Base-by-base conservation (phyloP, 352 stramenopile species). In the Pythium plurisporium region DNA sequence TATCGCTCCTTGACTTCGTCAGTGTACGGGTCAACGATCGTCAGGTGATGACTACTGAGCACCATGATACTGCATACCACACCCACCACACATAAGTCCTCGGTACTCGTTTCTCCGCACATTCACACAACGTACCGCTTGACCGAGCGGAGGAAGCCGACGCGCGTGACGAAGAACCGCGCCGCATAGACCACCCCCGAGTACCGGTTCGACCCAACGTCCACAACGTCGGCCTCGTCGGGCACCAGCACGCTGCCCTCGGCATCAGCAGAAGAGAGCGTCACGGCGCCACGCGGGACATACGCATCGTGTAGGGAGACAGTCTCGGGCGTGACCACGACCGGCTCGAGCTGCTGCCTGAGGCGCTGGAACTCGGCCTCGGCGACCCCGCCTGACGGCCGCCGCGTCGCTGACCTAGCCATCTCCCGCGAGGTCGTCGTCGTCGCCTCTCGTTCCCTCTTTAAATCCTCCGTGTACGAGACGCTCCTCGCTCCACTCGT, bases 1-100 rank as follows among this genome's bases (percentile, higher is more conserved):
- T 91, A 93, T 27, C 82, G 82, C 60, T 95, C 86, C 45, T 91
- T 93, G 25, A 92, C 82, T 57, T 93, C 81, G 26, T 94, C 86
- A 4, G 79, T 87, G 60, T 91, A 90, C 36, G 86, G 86, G 45
- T 95, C 86, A 31, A 93, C 71, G 34, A 93, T 84, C 9, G 81
- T 93, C 59, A 95, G 55, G 57, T 95, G 82, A 47, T 76, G 78
- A 45, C 71, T 87, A 37, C 81, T 92, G 34, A 95, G 63, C 45
- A 94, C 80, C 75, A 95, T 81, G 26, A 95, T 76, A 3, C 72
- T 82, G 49, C 57, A 40, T 33, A 44, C 42, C 47, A 44, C 7
- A 49, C 4, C 15, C 25, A 20, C 14, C 20, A 23, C 9, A 23
- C 20, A 11, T 49, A 7, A 49, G 42, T 17, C 12, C 42, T 36